Conservation (phyloP, 2,329 filamentous ascomycete species). For the Sporothrix pallida region DNA sequence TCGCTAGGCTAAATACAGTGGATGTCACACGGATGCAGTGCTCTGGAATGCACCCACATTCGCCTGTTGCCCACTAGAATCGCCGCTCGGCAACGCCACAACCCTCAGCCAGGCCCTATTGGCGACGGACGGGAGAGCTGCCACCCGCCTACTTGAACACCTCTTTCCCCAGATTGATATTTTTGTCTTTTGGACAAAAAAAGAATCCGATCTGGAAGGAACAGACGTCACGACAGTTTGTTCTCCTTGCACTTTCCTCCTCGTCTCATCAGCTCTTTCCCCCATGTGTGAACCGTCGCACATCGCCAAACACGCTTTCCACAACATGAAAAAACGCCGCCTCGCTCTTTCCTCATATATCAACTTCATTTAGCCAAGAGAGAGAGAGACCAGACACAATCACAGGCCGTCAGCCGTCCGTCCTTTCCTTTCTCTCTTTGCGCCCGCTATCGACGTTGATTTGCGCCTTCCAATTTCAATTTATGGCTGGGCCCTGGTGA, state of each 20-base stretch:
- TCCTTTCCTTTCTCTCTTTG: neutral
- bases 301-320: neutral
- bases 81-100: constrained; percentile 29
- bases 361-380: constrained; percentile 21
- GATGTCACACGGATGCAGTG: neutral
- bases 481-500: neutral
- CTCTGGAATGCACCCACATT: constrained; percentile 23
- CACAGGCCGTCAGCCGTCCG: neutral
- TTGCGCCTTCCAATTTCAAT: constrained; percentile 27
- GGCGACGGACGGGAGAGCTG: constrained; percentile 11
- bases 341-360: constrained; percentile 26
- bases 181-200: neutral
- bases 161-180: constrained; percentile 18
- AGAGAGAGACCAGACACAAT: too few species aligned
- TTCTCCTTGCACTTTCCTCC: neutral
- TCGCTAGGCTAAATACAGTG: constrained; percentile 4
- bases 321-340: constrained; percentile 31
- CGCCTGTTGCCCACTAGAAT: constrained; percentile 8
- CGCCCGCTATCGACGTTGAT: constrained; percentile 10
- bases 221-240: constrained; percentile 16
- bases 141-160: constrained; percentile 27
- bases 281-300: neutral
- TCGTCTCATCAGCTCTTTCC: neutral
- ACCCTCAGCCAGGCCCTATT: neutral
- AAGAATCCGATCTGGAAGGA: constrained; percentile 11